A percentile compares a stretch with the other conserved stretches of the same genome.
Evolutionary conservation across 306 rosid species (phyloP).

Genomic region (Lathyrus sativus): DNA sequence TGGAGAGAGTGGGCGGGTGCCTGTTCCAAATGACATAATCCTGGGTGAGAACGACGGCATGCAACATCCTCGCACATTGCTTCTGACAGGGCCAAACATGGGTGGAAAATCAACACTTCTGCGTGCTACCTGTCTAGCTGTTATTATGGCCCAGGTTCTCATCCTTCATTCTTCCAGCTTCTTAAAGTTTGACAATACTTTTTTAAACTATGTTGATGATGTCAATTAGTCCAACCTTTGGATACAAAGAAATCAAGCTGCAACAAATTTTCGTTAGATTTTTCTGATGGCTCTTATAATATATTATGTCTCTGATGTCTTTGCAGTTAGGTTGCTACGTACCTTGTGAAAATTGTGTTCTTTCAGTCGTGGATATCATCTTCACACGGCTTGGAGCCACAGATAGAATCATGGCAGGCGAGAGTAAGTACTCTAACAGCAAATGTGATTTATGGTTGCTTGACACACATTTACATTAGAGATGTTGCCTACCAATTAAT

Average conservation of each 20-base stretch:
- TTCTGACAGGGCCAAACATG: constrained; percentile 97
- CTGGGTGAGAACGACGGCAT: constrained; percentile 69
- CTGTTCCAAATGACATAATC: constrained; percentile 84
- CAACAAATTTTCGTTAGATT: background rate
- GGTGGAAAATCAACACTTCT: constrained; percentile 96
- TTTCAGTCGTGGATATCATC: constrained; percentile 83
- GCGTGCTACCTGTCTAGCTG: constrained; percentile 93
- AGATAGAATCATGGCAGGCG: constrained; percentile 98
- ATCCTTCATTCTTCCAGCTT: constrained; percentile 14
- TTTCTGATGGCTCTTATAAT: background rate
- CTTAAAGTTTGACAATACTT: constrained; percentile 15
- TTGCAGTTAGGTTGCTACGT: constrained; percentile 95
- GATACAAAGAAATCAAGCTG: background rate
- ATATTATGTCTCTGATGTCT: constrained; percentile 28
- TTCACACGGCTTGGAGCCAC: constrained; percentile 97
- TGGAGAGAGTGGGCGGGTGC: constrained; percentile 67
- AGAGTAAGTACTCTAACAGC: constrained; percentile 64
- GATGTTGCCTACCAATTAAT: constrained; percentile 11
- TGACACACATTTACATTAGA: constrained; percentile 16
- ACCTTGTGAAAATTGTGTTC: constrained; percentile 73
- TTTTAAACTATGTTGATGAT: constrained; percentile 17
- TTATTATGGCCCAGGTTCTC: constrained; percentile 87
- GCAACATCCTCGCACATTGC: constrained; percentile 66
- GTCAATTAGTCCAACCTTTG: constrained; percentile 16
- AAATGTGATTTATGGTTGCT: constrained; percentile 8